Evolutionary conservation across 2,329 filamentous ascomycete genomes (phyloP).

Genomic region (Neofusicoccum kwambonambiense): DNA sequence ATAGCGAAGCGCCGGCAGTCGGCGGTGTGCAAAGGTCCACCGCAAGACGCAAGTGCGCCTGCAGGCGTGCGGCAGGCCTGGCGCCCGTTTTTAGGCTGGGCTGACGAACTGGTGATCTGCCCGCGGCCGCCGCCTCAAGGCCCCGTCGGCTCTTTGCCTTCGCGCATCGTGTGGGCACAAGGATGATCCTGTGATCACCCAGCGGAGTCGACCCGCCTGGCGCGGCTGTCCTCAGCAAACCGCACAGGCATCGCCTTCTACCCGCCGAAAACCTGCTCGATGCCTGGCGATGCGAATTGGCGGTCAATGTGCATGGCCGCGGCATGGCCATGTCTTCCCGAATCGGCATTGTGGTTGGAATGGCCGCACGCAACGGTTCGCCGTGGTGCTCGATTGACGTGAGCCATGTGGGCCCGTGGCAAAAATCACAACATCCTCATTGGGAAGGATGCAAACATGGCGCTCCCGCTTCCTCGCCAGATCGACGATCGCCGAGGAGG

Average conservation of each 20-base stretch:
- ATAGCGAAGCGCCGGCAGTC: not conserved
- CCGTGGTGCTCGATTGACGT: not conserved
- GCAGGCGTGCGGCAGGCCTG: not conserved
- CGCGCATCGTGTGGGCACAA: not conserved
- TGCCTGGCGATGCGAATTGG: not conserved
- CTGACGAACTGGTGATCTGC: constrained; percentile 9
- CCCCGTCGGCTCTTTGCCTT: constrained; percentile 1
- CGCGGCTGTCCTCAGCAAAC: not conserved
- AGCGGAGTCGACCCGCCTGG: not conserved
- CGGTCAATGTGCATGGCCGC: not conserved
- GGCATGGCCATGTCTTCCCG: not conserved
- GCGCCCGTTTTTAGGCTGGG: not conserved
- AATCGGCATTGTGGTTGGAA: not conserved
- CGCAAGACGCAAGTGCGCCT: not conserved
- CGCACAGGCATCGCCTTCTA: not conserved
- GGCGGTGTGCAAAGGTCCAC: constrained; percentile 10
- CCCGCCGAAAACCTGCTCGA: not conserved
- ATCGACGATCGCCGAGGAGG: not conserved
- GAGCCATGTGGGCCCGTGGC: constrained; percentile 6
- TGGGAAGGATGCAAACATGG: not conserved
- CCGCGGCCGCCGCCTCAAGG: not conserved
- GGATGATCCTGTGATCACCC: constrained; percentile 12
- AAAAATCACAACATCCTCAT: constrained; percentile 3
- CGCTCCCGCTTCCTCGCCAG: not conserved
- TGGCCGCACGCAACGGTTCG: not conserved